Evolutionary conservation across 164 flowering plant genomes (phyloP), one percentile per base, ranked within the genome.

Genomic region (Magnolia changhungtana): DNA sequence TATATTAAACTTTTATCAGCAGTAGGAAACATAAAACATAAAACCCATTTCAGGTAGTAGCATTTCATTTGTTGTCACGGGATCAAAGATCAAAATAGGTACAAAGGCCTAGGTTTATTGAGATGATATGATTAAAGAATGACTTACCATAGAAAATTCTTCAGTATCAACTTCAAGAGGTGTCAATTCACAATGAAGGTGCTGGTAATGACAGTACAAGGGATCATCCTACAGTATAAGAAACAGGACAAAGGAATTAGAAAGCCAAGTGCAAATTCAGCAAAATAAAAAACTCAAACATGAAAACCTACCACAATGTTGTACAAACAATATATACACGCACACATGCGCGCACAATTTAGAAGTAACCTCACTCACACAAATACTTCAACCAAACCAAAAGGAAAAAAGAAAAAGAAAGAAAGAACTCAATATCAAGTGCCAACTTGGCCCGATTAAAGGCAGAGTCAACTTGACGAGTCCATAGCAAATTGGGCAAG

Each of bases 141-240:
- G 31, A 78, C 63, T 63, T 88, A 95, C 98, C 95, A 89, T 83
- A 21, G 83, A 77, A 75, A 83, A 90, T 80, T 95, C 99, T 72
- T 81, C 71, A 0, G 91, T 87, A 85, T 75, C 86, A 78, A 63
- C 86, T 61, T 89, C 92, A 78, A 95, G 51, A 1, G 99, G 90
- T 23, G 71, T 74, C 74, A 93, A 71, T 75, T 89, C 90, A 83
- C 96, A 93, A 50, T 77, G 86, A 75, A 95, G 96, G 63, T 88
- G 87, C 67, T 84, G 83, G 80, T 95, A 95, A 71, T 83, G 89
- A 76, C 87, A 81, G 80, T 86, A 87, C 76, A 95, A 77, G 10
- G 95, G 99, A 87, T 95, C 98, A 63, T 85, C 94, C 95, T 92
- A 69, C 72, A 84, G 74, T 29, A 20, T 3, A 69, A 27, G 75